Conservation (phyloP, 192 early-diverging fungal genomes). For the Coemansia javaensis region DNA sequence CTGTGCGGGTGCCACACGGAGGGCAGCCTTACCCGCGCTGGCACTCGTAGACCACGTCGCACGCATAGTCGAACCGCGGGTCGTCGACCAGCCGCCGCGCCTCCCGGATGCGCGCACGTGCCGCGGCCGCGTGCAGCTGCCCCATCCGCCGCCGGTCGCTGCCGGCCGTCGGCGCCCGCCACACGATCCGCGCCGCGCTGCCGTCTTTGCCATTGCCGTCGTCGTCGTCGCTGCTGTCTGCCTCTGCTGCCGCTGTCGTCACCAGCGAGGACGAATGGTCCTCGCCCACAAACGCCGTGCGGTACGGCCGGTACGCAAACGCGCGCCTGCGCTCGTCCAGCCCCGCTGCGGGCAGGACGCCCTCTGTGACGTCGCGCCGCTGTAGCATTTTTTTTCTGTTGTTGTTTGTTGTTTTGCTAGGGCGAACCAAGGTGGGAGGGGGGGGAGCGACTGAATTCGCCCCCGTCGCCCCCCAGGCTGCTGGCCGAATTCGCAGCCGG, state of each 20-base stretch:
- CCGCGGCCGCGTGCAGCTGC: slow-evolving; percentile 13
- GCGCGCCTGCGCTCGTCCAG: slow-evolving; percentile 5
- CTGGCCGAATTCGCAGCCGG: too few species aligned
- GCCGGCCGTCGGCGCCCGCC: slow-evolving; percentile 3
- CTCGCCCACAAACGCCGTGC: slow-evolving; percentile 1
- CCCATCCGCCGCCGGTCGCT: slow-evolving; percentile 21
- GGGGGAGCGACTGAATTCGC: too few species aligned
- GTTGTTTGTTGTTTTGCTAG: too few species aligned
- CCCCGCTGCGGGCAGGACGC: too few species aligned
- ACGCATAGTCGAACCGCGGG: slow-evolving; percentile 29
- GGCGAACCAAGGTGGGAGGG: too few species aligned
- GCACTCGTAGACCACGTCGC: slow-evolving; percentile 45
- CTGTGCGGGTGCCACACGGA: too few species aligned
- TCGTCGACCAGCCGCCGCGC: slow-evolving; percentile 37
- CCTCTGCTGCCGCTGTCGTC: too few species aligned
- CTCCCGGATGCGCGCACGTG: slow-evolving; percentile 19
- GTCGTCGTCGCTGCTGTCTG: neutral
- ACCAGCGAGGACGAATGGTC: too few species aligned
- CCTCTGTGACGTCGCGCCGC: too few species aligned
- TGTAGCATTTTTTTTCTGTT: too few species aligned
- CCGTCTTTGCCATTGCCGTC: neutral
- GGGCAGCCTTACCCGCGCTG: slow-evolving; percentile 51
- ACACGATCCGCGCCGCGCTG: neutral
- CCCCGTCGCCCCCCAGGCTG: too few species aligned
- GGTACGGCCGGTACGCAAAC: slow-evolving; percentile 45